These are phyloP conservation scores for Tulasnella sp. DNA, from an alignment of 768 basidiomycete genomes.

Conservation along the genomic window DNA sequence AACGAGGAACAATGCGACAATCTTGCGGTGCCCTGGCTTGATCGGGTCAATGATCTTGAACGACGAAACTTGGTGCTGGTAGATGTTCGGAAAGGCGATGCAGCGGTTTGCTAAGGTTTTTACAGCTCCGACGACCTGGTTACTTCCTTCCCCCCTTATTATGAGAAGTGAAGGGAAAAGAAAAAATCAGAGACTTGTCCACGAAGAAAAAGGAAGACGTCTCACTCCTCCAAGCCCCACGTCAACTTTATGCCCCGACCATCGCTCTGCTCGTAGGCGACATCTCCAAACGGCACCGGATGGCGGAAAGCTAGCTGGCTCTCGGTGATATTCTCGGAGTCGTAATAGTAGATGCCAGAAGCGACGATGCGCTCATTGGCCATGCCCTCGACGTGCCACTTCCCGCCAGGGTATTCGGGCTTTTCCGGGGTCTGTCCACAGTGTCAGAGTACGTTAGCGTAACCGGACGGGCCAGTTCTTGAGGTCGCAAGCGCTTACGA, in stretches of 20 bases:
- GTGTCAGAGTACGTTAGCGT: background rate
- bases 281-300: background rate
- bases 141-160: background rate
- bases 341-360: constrained; percentile 31
- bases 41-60: constrained; percentile 14
- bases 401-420: constrained; percentile 48
- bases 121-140: constrained; percentile 8
- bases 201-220: too few relatives aligned
- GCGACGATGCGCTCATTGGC: constrained; percentile 36
- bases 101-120: constrained; percentile 15
- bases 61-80: constrained; percentile 25
- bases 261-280: constrained; percentile 16
- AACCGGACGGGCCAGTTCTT: background rate
- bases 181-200: too few relatives aligned
- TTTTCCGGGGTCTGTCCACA: constrained; percentile 36
- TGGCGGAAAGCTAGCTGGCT: constrained; percentile 16
- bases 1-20: constrained; percentile 20
- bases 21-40: constrained; percentile 26
- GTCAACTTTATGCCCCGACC: background rate
- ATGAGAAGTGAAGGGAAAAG: background rate
- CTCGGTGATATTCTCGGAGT: constrained; percentile 22
- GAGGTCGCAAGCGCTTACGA: constrained; percentile 22
- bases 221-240: constrained; percentile 5
- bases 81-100: constrained; percentile 27
- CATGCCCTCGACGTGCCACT: constrained; percentile 43